Evolutionary conservation across 371 early-diverging fungal genomes (phyloP), one percentile per base, ranked within the genome.

Genomic region (Rhizomucor miehei): DNA sequence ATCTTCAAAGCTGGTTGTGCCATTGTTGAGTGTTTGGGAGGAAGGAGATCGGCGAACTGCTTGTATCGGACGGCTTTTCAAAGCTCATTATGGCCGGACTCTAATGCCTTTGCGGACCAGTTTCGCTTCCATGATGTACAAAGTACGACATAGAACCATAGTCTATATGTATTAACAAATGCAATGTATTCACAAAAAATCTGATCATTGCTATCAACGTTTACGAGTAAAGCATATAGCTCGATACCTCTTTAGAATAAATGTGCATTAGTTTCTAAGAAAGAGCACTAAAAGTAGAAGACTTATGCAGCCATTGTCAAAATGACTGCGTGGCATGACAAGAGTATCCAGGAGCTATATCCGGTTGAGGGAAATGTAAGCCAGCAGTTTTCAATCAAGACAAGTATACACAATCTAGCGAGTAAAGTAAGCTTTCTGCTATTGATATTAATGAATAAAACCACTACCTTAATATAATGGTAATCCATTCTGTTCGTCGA

Each of bases 301-400:
- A 41, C 3, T 41, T 6, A 41, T n/a, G 41, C 41, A 16, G 19
- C 6, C 41, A 19, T 16, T 41, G 41, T 41, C 16, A 41, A 41
- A 41, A 16, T 16, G 11, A 41, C n/a, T 41, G 19, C 19, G 19
- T 74, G 77, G 53, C 75, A 68, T 4, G 63, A 67, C n/a, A 67
- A 25, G n/a, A 73, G 40, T 17, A 71, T 56, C 61, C 57, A 63
- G 14, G 71, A 71, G 25, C 71, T 70, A 11, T 54, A 68, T 6
- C 43, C 39, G 8, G 78, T 78, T 1, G 78, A 74, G 38, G 79
- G 79, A 44, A 70, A 78, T 37, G 73, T 72, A 19, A 75, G 43
- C 79, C 79, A 78, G 47, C 79, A 78, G 1, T 34, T 57, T 51
- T 78, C 79, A 36, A 78, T 72, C 0, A 62, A n/a, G 8, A 41